phyloP scores from a whole-genome alignment of 768 basidiomycete genomes.

The Cubamyces lactineus region DNA sequence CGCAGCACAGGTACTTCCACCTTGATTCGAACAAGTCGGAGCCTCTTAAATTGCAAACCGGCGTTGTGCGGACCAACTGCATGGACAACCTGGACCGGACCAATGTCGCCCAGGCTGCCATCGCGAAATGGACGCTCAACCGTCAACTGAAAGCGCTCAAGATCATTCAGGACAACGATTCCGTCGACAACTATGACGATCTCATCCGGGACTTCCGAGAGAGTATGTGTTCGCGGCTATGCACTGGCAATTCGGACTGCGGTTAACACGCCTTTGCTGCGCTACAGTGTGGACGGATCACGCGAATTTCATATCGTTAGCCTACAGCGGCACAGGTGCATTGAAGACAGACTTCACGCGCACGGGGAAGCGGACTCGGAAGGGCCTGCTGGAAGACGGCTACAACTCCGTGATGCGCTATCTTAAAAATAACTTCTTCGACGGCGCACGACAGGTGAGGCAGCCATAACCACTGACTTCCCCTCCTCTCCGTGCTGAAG shows the following conservation, averaged over 20 bases:
- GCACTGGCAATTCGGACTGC: not conserved
- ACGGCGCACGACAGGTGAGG: constrained; percentile 84
- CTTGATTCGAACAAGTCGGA: constrained; percentile 51
- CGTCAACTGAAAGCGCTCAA: constrained; percentile 75
- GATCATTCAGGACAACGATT: constrained; percentile 68
- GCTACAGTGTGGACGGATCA: constrained; percentile 96
- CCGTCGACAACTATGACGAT: constrained; percentile 80
- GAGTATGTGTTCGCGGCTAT: constrained; percentile 52
- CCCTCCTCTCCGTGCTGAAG: not conserved
- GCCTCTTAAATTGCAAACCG: constrained; percentile 65
- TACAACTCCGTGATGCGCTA: constrained; percentile 85
- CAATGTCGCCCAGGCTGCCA: constrained; percentile 91
- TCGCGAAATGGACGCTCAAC: constrained; percentile 85
- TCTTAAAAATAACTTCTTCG: constrained; percentile 95
- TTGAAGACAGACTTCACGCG: constrained; percentile 96
- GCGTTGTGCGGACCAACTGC: constrained; percentile 91
- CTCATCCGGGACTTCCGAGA: constrained; percentile 87
- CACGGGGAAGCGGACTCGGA: constrained; percentile 84
- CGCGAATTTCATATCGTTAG: constrained; percentile 85
- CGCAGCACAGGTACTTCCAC: constrained; percentile 73
- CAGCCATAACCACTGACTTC: not conserved
- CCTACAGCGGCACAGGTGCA: constrained; percentile 95
- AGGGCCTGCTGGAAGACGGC: constrained; percentile 83
- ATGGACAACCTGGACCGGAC: constrained; percentile 98
- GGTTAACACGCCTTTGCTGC: constrained; percentile 12